Evolutionary conservation across 2,329 filamentous ascomycete species (phyloP), one percentile per base, ranked within the genome.

Genomic region (Aspergillus novoparasiticus): DNA sequence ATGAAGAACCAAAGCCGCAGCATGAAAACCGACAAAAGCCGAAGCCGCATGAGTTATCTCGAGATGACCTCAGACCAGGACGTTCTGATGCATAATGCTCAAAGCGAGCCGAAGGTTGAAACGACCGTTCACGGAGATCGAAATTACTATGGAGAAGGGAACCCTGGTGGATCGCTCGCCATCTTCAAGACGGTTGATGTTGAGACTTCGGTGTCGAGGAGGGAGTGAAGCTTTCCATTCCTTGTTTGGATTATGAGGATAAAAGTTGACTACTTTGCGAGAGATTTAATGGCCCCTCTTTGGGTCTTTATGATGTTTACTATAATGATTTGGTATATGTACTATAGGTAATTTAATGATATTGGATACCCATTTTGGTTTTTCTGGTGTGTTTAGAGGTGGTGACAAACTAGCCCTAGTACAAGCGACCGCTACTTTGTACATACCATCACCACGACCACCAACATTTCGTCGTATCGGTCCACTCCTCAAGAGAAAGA

Each of bases 121-220:
- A 75, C 73, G 3, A 67, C 69, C 3, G 65, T 76, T 9, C 65
- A 62, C 11, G 67, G 70, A 0, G 67, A 69, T n/a, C 58, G 54
- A 23, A 43, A 28, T 28, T 26, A 41, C 19, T 41, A 28, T n/a
- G 34, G 28, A 6, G 23, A 12, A 16, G 34, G 6, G n/a, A 23
- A 23, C 28, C 14, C 55, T 4, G 26, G 45, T 10, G 41, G 36
- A 11, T 55, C 51, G 14, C 32, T 69, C 59, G 71, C 71, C 9
- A 73, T 75, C 19, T 71, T 73, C 43, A 72, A 69, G 43, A 74
- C 73, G 14, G 68, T 75, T 19, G 66, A 75, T 59, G 69, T 75
- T 34, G 68, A 69, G 34, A 72, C 66, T 0, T 67, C 67, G 3
- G 66, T 72, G 30, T 65, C 58, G 43, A 57, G 61, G 21, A 21